phyloP scores from a whole-genome alignment of 2,329 filamentous ascomycete species.

The Colletotrichum sp. region DNA sequence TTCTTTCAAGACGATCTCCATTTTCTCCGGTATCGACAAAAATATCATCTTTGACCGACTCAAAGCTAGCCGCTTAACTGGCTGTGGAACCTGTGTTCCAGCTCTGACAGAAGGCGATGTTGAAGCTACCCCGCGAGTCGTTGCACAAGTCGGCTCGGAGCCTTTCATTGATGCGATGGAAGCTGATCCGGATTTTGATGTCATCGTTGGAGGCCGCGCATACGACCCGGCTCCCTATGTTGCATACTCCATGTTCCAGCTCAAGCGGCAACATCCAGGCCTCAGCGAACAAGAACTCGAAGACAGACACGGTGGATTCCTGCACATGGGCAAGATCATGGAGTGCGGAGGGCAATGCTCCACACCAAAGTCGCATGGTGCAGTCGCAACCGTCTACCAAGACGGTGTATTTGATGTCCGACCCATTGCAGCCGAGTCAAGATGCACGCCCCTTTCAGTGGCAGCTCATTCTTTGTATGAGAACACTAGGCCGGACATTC shows the following conservation, averaged over 20 bases:
- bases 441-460: background rate
- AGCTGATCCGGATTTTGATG: background rate
- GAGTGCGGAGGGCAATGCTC: background rate
- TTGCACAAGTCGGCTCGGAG: background rate
- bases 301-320: background rate
- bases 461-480: background rate
- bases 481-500: background rate
- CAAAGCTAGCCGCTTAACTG: accelerated
- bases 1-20: background rate
- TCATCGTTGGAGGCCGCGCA: background rate
- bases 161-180: background rate
- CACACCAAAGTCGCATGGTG: background rate
- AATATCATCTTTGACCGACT: background rate
- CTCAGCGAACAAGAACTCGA: background rate
- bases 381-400: background rate
- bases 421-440: background rate
- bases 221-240: background rate
- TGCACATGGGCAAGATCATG: background rate
- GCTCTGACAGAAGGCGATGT: background rate
- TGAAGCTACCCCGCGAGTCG: background rate
- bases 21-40: background rate
- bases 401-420: background rate
- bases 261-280: background rate
- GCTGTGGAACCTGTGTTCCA: background rate
- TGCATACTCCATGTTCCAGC: background rate